Conservation (phyloP, 164 flowering plant genomes). For the Aristolochia fimbriata region DNA sequence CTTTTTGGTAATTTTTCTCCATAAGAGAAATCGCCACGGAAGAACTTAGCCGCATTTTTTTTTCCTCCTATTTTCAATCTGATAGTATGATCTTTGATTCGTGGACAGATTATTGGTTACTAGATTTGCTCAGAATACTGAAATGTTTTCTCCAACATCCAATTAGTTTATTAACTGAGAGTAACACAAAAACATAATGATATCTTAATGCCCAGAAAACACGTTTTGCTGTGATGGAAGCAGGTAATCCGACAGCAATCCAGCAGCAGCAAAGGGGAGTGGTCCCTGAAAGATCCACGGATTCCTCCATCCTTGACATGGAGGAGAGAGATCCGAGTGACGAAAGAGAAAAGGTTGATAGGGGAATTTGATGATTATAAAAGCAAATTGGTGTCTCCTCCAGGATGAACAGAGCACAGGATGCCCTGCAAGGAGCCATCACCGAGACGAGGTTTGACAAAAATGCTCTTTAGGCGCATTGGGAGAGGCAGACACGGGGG, state of each 20-base stretch:
- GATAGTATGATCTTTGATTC: too few relatives aligned
- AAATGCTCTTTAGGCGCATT: background rate
- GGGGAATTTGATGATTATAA: slow-evolving; percentile 4
- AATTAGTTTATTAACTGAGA: too few relatives aligned
- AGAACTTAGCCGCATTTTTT: too few relatives aligned
- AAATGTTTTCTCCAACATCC: too few relatives aligned
- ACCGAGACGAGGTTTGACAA: slow-evolving; percentile 2
- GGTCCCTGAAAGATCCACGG: background rate
- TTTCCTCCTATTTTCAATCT: too few relatives aligned
- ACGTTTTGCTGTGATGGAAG: too few relatives aligned
- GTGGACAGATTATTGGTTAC: too few relatives aligned
- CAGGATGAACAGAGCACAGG: background rate
- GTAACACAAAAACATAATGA: too few relatives aligned
- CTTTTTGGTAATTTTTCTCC: too few relatives aligned
- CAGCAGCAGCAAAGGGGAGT: background rate
- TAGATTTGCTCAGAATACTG: too few relatives aligned
- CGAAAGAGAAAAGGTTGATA: background rate
- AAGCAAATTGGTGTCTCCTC: background rate
- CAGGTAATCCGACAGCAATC: slow-evolving; percentile 3
- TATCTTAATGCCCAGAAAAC: too few relatives aligned
- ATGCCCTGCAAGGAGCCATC: slow-evolving; percentile 1
- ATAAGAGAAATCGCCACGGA: too few relatives aligned
- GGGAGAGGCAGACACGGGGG: slow-evolving; percentile 1
- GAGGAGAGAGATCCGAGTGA: background rate
- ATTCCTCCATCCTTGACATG: background rate